Evolutionary conservation across 2,329 filamentous ascomycete species (phyloP), one percentile per base, ranked within the genome.

Genomic region (Beauveria brongniartii): DNA sequence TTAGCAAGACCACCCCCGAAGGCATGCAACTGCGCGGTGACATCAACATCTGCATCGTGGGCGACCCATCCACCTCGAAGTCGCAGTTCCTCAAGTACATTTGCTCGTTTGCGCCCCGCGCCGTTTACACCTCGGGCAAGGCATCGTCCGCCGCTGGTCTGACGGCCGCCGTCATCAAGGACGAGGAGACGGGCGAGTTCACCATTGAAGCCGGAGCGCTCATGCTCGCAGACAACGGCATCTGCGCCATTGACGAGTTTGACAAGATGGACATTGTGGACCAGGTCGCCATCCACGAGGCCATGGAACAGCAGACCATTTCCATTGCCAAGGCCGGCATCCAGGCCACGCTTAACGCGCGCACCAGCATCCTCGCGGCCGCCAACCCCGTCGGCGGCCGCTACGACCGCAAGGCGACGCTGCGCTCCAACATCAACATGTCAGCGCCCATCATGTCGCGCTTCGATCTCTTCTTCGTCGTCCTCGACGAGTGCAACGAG

Each of bases 291-390:
- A 99, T 99, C 70, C 94, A 99, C 82, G 94, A 99, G 85, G 94
- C 94, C 63, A 99, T 99, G 94, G 94, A 99, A 83, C 94, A 99
- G 79, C 94, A 99, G 76, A 99, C 94, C 5, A 99, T 99, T 66
- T 97, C 92, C 9, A 99, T 99, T 69, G 93, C 94, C 63, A 99
- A 99, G 77, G 94, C 94, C 5, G 94, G 94, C 69, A 99, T 99
- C 62, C 94, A 99, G 73, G 95, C 94, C 4, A 99, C 94, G 0
- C 83, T 99, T 51, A 99, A 99, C 71, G 94, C 94, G 2, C 86
- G 94, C 60, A 97, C 94, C 0, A 94, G 89, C 52, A 97, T 99
- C 69, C 87, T 99, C 18, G 94, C 94, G 0, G 94, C 94, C 7
- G 94, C 94, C 34, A 99, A 99, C 74, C 94, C 94, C 0, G 91